Percentiles rank a stretch among this genome's conserved stretches.
Evolutionary conservation across 2,329 filamentous ascomycete genomes (phyloP).

Genomic region (Rhinocladiella mackenziei): DNA sequence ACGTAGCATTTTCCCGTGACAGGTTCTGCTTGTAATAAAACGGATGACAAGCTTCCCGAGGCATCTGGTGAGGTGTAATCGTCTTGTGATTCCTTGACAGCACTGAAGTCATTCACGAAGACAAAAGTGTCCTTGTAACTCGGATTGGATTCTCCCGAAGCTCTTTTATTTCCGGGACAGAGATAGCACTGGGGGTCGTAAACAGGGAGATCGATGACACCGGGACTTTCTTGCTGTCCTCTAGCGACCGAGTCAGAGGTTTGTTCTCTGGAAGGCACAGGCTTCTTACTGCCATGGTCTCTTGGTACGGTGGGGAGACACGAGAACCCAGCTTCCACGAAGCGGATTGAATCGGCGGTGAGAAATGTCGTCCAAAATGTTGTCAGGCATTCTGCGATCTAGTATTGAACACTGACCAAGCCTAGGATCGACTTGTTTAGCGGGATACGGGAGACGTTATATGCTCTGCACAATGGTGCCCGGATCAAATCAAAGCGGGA

Average conservation of each 20-base stretch:
- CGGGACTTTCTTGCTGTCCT: constrained; percentile 71
- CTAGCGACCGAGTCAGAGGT: constrained; percentile 40
- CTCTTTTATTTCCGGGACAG: constrained; percentile 85
- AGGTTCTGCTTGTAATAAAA: constrained; percentile 75
- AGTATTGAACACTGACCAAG: background rate
- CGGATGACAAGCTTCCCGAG: constrained; percentile 59
- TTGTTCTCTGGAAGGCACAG: background rate
- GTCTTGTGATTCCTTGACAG: constrained; percentile 88
- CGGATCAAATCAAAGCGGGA: too few species aligned
- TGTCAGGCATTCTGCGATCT: constrained; percentile 58
- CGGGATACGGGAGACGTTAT: too few species aligned
- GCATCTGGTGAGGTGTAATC: constrained; percentile 55
- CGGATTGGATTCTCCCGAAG: constrained; percentile 81
- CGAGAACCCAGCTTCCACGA: constrained; percentile 83
- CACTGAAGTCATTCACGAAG: constrained; percentile 97
- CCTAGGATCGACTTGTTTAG: too few species aligned
- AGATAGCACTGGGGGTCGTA: constrained; percentile 94
- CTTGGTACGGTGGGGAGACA: constrained; percentile 94
- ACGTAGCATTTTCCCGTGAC: constrained; percentile 97
- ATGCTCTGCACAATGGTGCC: too few species aligned
- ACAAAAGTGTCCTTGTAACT: constrained; percentile 82
- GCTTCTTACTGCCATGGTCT: constrained; percentile 87
- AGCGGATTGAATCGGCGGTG: constrained; percentile 92
- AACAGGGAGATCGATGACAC: constrained; percentile 65
- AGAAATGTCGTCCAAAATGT: constrained; percentile 89